Evolutionary conservation across 495 filamentous ascomycete genomes (phyloP).

Genomic region (Amniculicola lignicola): DNA sequence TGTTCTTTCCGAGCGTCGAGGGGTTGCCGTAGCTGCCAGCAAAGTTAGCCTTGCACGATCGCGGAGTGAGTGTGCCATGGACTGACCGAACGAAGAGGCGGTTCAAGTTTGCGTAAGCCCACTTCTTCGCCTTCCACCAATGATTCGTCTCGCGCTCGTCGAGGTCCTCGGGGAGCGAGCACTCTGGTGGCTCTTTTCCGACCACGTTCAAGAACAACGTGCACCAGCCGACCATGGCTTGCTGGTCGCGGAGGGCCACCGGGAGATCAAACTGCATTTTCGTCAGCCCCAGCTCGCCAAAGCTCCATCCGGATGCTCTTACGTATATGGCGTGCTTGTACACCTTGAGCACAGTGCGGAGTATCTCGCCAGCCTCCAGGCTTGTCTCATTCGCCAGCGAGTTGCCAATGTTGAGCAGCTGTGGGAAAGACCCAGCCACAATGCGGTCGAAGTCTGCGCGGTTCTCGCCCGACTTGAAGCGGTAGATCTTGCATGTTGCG

Average conservation of each 20-base stretch:
- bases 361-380: conserved; percentile 92
- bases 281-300: conserved; percentile 29
- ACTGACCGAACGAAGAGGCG: conserved; percentile 85
- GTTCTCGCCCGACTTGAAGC: conserved; percentile 84
- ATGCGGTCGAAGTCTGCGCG: conserved; percentile 90
- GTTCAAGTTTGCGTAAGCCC: conserved; percentile 97
- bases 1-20: conserved; percentile 61
- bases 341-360: conserved; percentile 87
- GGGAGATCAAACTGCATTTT: conserved; percentile 78
- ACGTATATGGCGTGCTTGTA: conserved; percentile 98
- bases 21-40: conserved; percentile 80
- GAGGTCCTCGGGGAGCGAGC: conserved; percentile 73
- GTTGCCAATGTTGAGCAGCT: conserved; percentile 79
- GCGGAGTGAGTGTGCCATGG: not conserved
- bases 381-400: conserved; percentile 85
- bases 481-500: conserved; percentile 86
- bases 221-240: conserved; percentile 89
- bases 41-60: conserved; percentile 17
- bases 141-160: conserved; percentile 88
- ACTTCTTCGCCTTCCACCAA: conserved; percentile 99
- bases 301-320: conserved; percentile 42
- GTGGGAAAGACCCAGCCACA: conserved; percentile 86
- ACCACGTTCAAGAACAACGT: conserved; percentile 88
- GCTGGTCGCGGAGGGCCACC: conserved; percentile 67
- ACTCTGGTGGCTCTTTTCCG: conserved; percentile 75